Evolutionary conservation across 1,139 yeast genomes (phyloP).

Genomic region (Magnusiomyces fungicola): DNA sequence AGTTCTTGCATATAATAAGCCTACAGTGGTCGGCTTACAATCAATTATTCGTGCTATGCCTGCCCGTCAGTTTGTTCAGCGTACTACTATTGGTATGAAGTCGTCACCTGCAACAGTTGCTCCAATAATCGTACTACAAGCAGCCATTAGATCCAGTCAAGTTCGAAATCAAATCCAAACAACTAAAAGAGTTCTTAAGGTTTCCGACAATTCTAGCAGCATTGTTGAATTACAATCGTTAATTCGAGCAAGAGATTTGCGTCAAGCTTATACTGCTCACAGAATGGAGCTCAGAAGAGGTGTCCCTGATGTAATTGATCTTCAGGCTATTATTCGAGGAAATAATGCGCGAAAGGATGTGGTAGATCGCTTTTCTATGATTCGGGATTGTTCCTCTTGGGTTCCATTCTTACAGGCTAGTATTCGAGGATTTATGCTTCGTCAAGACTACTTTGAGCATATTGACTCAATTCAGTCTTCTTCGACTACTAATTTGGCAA

Average conservation of each 20-base stretch:
- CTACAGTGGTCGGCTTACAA: constrained; percentile 22
- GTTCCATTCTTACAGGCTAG: constrained; percentile 46
- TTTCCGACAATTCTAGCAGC: constrained; percentile 21
- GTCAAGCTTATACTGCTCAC: constrained; percentile 3
- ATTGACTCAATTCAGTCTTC: background rate
- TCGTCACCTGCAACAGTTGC: background rate
- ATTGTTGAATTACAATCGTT: constrained; percentile 35
- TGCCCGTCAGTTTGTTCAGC: background rate
- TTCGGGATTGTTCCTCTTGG: too few relatives aligned
- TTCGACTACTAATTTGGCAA: constrained; percentile 17
- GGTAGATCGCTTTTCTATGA: too few relatives aligned
- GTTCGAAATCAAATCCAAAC: background rate
- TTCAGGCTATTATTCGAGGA: constrained; percentile 22
- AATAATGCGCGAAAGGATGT: constrained; percentile 14
- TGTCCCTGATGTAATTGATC: background rate
- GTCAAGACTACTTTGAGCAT: background rate
- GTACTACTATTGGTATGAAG: background rate
- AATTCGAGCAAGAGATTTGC: constrained; percentile 14
- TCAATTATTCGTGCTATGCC: constrained; percentile 25
- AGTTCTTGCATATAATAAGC: background rate
- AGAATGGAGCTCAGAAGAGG: background rate
- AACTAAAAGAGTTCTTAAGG: constrained; percentile 19
- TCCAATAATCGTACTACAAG: constrained; percentile 17
- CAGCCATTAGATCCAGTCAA: constrained; percentile 25
- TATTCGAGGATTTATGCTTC: constrained; percentile 37